Conservation (phyloP, 345 rosid genomes). For the Linum tenue region DNA sequence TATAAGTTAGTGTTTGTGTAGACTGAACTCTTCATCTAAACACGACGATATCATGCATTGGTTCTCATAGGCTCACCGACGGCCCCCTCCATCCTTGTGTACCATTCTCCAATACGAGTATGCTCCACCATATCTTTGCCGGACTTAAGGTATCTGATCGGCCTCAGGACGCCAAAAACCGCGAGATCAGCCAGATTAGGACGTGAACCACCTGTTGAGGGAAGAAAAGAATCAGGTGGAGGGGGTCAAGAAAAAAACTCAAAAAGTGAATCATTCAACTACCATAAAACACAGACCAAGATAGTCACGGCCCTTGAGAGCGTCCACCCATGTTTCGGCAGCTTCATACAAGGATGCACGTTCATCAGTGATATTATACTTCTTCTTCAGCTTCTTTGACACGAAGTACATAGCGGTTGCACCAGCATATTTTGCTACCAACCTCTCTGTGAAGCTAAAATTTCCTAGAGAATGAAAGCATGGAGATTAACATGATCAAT, state of each 20-base stretch:
- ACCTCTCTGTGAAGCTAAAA: constrained; percentile 71
- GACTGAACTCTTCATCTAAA: neutral
- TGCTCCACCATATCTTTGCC: constrained; percentile 91
- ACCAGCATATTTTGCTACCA: constrained; percentile 77
- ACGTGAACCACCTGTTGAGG: constrained; percentile 52
- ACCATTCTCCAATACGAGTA: constrained; percentile 83
- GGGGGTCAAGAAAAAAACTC: neutral
- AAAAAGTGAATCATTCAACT: neutral
- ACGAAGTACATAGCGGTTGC: constrained; percentile 91
- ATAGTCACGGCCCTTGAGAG: constrained; percentile 57
- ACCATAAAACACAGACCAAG: constrained; percentile 34
- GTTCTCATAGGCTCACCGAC: constrained; percentile 60
- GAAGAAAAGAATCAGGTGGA: neutral
- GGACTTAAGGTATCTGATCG: constrained; percentile 61
- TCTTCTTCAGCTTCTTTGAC: constrained; percentile 88
- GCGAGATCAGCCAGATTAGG: constrained; percentile 94
- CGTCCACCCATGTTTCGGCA: constrained; percentile 89
- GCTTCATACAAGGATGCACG: constrained; percentile 78
- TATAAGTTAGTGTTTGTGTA: neutral
- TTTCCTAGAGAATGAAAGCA: constrained; percentile 44
- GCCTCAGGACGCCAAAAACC: constrained; percentile 86
- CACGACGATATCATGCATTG: constrained; percentile 18
- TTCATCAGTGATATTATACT: constrained; percentile 78
- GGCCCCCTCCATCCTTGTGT: constrained; percentile 55
- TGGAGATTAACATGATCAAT: constrained; percentile 2